Percentiles rank a stretch among this genome's conserved stretches.
Conservation (phyloP, 768 basidiomycete species). For the Psilocybe cubensis region DNA sequence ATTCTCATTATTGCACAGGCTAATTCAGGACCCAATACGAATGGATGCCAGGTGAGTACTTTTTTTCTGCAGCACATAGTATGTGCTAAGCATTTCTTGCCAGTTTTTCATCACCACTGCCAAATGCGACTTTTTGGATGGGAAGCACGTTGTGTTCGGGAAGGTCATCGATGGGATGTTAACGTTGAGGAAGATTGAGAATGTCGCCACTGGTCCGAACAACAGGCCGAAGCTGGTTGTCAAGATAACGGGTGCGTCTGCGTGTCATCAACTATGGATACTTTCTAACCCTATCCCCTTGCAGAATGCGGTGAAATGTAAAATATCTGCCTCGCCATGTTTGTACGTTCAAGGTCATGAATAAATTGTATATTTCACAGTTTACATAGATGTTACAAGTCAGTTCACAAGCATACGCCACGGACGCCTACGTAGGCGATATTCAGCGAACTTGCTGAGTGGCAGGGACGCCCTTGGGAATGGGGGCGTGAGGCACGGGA, state of each 20-base stretch:
- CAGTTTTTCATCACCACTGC: slow-evolving; percentile 98
- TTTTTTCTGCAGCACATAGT: not conserved
- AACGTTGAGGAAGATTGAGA: slow-evolving; percentile 94
- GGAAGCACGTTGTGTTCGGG: slow-evolving; percentile 93
- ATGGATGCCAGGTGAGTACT: slow-evolving; percentile 78
- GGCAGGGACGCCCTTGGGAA: slow-evolving; percentile 52
- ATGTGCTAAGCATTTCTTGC: not conserved
- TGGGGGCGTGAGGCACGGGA: slow-evolving; percentile 69
- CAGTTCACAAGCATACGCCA: not conserved
- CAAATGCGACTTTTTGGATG: slow-evolving; percentile 94
- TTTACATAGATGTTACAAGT: slow-evolving; percentile 6
- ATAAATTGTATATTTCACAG: slow-evolving; percentile 4
- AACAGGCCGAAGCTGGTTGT: slow-evolving; percentile 88
- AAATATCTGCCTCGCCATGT: slow-evolving; percentile 3
- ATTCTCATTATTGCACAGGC: too few relatives aligned
- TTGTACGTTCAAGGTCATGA: slow-evolving; percentile 14
- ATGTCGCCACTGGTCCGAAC: slow-evolving; percentile 89
- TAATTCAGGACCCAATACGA: slow-evolving; percentile 93
- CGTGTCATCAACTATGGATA: not conserved
- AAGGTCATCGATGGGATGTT: slow-evolving; percentile 93
- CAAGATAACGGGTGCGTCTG: slow-evolving; percentile 79
- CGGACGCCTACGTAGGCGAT: not conserved
- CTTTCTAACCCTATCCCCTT: not conserved
- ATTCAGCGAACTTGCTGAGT: slow-evolving; percentile 50
- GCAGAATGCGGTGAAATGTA: slow-evolving; percentile 67